phyloP scores from a whole-genome alignment of 768 basidiomycete genomes.

The Hirschioporus abietinus region DNA sequence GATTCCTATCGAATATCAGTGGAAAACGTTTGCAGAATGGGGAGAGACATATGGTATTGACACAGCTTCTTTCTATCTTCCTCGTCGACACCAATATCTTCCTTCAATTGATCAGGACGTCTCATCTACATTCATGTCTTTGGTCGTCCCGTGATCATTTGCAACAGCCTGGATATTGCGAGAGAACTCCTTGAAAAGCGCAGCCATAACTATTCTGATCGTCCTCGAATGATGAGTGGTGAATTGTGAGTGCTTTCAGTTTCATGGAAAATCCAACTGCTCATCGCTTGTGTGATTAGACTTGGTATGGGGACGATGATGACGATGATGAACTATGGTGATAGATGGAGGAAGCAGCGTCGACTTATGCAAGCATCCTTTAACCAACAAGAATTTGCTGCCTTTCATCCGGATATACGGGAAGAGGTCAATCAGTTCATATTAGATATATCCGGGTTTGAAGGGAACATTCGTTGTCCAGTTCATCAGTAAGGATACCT shows the following conservation, averaged over 20 bases:
- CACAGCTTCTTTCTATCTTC: neutral
- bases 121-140: conserved; percentile 12
- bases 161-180: conserved; percentile 16
- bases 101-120: conserved; percentile 8
- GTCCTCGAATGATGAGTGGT: conserved; percentile 16
- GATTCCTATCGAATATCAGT: conserved; percentile 26
- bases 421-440: neutral
- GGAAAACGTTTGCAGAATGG: conserved; percentile 36
- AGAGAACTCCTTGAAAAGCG: conserved; percentile 18
- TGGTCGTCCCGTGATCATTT: conserved; percentile 16
- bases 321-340: conserved; percentile 22
- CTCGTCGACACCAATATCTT: neutral
- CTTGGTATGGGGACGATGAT: neutral
- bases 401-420: conserved; percentile 15
- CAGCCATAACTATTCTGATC: conserved; percentile 14
- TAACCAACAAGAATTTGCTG: conserved; percentile 1
- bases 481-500: conserved; percentile 10
- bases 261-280: neutral
- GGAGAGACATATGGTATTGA: conserved; percentile 27
- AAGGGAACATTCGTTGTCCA: conserved; percentile 14
- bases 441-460: neutral
- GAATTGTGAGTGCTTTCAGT: conserved; percentile 10
- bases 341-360: conserved; percentile 31
- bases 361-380: conserved; percentile 8
- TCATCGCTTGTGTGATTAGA: neutral